Evolutionary conservation across 805 yeast species (phyloP).

Genomic region (Saccharomycodes ludwigii): DNA sequence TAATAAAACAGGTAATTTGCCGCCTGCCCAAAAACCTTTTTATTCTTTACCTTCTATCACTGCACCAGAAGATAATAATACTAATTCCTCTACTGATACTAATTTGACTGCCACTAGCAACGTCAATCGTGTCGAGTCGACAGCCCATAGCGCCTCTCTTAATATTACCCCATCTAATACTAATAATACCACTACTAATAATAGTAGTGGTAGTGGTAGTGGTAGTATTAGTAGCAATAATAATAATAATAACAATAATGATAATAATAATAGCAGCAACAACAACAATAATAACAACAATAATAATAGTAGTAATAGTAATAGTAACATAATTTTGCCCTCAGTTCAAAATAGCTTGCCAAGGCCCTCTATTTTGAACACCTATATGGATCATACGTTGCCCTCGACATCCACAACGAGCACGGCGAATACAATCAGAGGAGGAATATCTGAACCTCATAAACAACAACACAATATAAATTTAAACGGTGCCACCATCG

Average conservation of each 20-base stretch:
- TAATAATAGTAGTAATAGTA: conserved; percentile 2
- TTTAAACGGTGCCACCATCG: conserved; percentile 10
- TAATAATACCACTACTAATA: no score
- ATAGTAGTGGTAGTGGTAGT: neutral
- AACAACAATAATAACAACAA: conserved; percentile 1
- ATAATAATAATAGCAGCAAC: conserved; percentile 1
- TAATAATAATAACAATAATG: conserved; percentile 1
- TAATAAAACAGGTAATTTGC: no score
- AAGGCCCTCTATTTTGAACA: conserved; percentile 18
- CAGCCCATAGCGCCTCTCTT: no score
- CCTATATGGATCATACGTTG: no score
- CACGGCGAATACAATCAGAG: conserved; percentile 5
- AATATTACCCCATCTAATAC: no score
- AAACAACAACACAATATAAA: no score
- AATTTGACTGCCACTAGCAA: no score
- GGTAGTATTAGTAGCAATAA: conserved; percentile 1
- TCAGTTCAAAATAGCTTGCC: conserved; percentile 23
- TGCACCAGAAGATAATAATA: no score
- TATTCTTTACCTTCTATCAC: conserved; percentile 21
- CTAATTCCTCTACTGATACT: no score
- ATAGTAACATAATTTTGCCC: conserved; percentile 6
- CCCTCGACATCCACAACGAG: no score
- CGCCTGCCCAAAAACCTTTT: conserved; percentile 52
- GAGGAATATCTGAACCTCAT: no score
- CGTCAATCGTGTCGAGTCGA: no score